phyloP scores from a whole-genome alignment of 257 asterid species.

The Nicotiana tabacum region DNA sequence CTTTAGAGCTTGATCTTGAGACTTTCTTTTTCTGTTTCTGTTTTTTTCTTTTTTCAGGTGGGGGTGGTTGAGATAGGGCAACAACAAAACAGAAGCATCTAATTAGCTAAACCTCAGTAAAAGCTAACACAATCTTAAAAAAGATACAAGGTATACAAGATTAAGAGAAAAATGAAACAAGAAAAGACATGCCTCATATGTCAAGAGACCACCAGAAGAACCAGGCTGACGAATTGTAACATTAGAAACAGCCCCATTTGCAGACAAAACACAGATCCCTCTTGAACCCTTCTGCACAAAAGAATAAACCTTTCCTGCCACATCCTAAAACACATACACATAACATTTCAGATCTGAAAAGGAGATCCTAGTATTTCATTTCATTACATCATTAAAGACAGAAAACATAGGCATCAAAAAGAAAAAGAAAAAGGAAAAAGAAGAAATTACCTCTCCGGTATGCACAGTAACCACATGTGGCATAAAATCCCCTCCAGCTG shows the following conservation, averaged over 20 bases:
- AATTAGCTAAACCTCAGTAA: not conserved
- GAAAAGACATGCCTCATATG: conserved; percentile 64
- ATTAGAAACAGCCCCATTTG: conserved; percentile 85
- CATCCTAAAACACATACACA: conserved; percentile 48
- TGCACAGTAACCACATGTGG: conserved; percentile 80
- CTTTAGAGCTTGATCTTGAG: not conserved
- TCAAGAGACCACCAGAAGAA: conserved; percentile 77
- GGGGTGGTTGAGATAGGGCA: not conserved
- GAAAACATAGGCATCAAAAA: too few species aligned
- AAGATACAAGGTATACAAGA: not conserved
- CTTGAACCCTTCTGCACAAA: conserved; percentile 73
- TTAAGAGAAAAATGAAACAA: not conserved
- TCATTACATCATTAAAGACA: not conserved
- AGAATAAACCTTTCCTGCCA: conserved; percentile 77
- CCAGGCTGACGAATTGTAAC: conserved; percentile 94
- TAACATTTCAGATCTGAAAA: conserved; percentile 9
- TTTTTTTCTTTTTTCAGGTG: not conserved
- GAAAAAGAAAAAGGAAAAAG: not conserved
- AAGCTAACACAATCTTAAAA: not conserved
- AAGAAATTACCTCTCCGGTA: conserved; percentile 67
- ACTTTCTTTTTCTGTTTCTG: too few species aligned
- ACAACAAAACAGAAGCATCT: conserved; percentile 1
- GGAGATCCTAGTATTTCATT: not conserved
- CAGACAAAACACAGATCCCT: conserved; percentile 85
- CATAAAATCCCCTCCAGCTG: conserved; percentile 83